phyloP scores from a whole-genome alignment of 2,329 filamentous ascomycete genomes.

The Fusarium sp. region DNA sequence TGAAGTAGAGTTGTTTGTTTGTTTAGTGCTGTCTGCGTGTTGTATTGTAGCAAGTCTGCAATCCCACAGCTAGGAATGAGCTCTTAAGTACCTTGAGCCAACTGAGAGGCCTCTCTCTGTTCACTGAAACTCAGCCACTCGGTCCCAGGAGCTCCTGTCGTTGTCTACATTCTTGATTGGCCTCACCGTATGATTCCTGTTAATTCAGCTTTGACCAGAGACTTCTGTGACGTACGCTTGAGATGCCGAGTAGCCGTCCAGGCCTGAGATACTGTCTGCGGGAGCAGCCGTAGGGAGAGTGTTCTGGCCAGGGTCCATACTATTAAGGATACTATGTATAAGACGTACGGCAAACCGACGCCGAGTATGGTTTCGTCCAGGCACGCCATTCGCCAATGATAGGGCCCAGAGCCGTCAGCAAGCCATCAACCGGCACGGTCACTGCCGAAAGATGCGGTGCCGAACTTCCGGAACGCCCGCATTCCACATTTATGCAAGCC shows the following conservation, averaged over 20 bases:
- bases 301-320: slow-evolving; percentile 10
- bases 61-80: slow-evolving; percentile 23
- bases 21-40: slow-evolving; percentile 1
- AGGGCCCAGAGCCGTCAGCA: slow-evolving; percentile 3
- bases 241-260: slow-evolving; percentile 35
- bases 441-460: slow-evolving; percentile 38
- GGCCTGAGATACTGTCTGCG: slow-evolving; percentile 5
- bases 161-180: slow-evolving; percentile 17
- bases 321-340: background rate
- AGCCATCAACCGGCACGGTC: slow-evolving; percentile 40
- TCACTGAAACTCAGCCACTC: slow-evolving; percentile 21
- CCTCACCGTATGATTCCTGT: slow-evolving; percentile 5
- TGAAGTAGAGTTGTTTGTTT: slow-evolving; percentile 22
- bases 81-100: slow-evolving; percentile 31
- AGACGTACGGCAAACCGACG: slow-evolving; percentile 30
- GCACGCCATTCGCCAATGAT: slow-evolving; percentile 23
- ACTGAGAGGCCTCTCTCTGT: slow-evolving; percentile 19
- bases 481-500: slow-evolving; percentile 21
- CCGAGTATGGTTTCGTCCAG: slow-evolving; percentile 28
- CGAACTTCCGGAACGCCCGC: slow-evolving; percentile 43
- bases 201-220: background rate
- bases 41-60: slow-evolving; percentile 18
- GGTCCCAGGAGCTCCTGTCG: background rate
- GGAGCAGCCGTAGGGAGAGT: slow-evolving; percentile 22
- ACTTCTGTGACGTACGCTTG: slow-evolving; percentile 26